Evolutionary conservation across 2,329 filamentous ascomycete species (phyloP), one percentile per base, ranked within the genome.

Genomic region (Mollisia scopiformis): DNA sequence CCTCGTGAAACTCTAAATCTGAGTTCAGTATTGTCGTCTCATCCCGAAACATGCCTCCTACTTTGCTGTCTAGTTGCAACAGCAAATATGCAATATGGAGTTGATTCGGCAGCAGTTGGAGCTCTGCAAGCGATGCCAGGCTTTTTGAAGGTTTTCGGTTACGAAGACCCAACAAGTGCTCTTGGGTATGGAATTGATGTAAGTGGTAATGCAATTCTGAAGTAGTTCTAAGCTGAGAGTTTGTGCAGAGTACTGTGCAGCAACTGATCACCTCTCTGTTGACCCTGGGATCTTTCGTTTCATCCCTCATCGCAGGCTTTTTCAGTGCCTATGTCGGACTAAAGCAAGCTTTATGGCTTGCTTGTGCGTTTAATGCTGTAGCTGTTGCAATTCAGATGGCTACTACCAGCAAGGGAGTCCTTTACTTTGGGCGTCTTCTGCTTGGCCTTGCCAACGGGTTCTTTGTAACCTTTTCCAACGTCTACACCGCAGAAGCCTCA

Each of bases 81-180:
- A 16, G 57, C 57, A 11, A 59, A 62, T n/a, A 59, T 82, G 75
- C 80, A 84, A 65, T 84, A 83, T 68, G 80, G 80, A 2, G 76
- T 83, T 6, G 80, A 83, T 68, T 78, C 75, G 11, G 76, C 78
- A 2, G 76, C 77, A 7, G 74, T 83, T 0, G 77, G 77, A 8
- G 78, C 76, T 2, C 69, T 81, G 3, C 76, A 82, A 64, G 79
- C 80, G 2, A 82, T 82, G 80, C 80, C 81, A 0, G 81, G 81
- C 0, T 84, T 83, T 54, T 66, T 83, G 8, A 73, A 74, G 54
- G 79, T 84, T 0, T 84, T 82, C 66, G 81, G 81, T 1, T 80
- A 83, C 23, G 50, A 53, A 19, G 64, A 66, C 31, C 56, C 57
- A 28, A 58, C 51, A 3, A 62, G 49, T 37, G 35, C 54, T 25